Percentiles rank a stretch among this genome's conserved stretches.
phyloP scores from a whole-genome alignment of 176 grass and related monocot genomes.

The Triticum timopheevii region DNA sequence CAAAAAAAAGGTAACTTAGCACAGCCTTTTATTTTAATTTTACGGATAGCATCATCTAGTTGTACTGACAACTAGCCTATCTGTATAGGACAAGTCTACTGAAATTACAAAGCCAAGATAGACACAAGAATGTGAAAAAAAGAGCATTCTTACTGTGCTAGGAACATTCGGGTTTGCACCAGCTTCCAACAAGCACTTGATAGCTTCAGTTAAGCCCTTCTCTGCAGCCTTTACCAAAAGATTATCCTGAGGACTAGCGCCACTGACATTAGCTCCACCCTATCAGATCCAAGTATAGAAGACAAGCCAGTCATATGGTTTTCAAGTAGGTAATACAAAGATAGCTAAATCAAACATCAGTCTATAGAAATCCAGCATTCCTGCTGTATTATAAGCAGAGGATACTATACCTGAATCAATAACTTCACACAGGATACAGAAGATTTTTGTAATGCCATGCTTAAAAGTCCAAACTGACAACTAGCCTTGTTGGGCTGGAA shows the following conservation, averaged over 20 bases:
- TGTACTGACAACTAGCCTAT: too few species aligned
- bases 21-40: too few species aligned
- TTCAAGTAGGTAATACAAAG: background rate
- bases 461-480: background rate
- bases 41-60: too few species aligned
- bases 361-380: background rate
- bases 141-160: too few species aligned
- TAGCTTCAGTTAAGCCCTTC: slow-evolving; percentile 1
- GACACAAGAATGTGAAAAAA: background rate
- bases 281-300: background rate
- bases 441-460: background rate
- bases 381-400: background rate
- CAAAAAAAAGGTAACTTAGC: background rate
- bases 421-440: too few species aligned
- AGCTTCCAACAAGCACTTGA: background rate
- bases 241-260: background rate
- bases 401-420: background rate
- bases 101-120: background rate
- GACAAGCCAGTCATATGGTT: background rate
- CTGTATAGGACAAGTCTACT: background rate
- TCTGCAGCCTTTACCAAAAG: background rate
- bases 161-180: too few species aligned
- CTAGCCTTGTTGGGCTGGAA: background rate
- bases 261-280: background rate
- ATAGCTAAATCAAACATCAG: background rate